Evolutionary conservation across 805 yeast species (phyloP).

Genomic region (Yarrowia phangngaensis): DNA sequence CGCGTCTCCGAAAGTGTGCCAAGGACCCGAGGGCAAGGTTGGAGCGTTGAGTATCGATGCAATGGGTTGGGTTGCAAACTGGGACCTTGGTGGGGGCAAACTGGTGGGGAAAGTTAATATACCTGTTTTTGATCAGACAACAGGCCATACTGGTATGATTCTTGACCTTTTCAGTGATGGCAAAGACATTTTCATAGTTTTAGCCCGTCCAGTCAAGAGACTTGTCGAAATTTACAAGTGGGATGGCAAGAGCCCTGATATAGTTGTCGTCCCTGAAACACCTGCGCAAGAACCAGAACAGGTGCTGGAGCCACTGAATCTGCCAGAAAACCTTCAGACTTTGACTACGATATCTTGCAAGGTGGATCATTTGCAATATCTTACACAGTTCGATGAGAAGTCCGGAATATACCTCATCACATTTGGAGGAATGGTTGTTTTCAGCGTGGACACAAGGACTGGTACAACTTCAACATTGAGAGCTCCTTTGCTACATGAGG

Average conservation of each 20-base stretch:
- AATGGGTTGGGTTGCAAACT: constrained; percentile 3
- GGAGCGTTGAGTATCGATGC: constrained; percentile 23
- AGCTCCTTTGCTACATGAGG: not conserved
- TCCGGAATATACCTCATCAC: constrained; percentile 12
- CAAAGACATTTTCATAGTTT: not conserved
- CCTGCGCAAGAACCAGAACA: not conserved
- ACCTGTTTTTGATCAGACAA: constrained; percentile 4
- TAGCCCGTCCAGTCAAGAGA: not conserved
- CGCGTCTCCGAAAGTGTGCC: constrained; percentile 19
- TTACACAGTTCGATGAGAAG: constrained; percentile 20
- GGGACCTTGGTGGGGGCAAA: constrained; percentile 24
- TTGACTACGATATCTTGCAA: not conserved
- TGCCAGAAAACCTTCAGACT: not conserved
- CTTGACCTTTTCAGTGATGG: constrained; percentile 22
- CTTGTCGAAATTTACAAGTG: constrained; percentile 7
- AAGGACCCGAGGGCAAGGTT: constrained; percentile 5
- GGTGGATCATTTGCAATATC: constrained; percentile 17
- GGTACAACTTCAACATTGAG: not conserved
- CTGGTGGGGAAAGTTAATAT: constrained; percentile 4
- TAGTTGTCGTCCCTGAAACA: not conserved
- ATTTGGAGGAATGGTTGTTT: constrained; percentile 17
- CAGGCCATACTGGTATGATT: constrained; percentile 15
- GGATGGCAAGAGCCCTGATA: constrained; percentile 3
- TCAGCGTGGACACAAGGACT: not conserved
- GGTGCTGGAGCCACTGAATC: not conserved